Percentiles rank a stretch among this genome's conserved stretches.
These are phyloP conservation scores for Thuja plicata DNA, from an alignment of 83 land plant species.

Conservation along the genomic window DNA sequence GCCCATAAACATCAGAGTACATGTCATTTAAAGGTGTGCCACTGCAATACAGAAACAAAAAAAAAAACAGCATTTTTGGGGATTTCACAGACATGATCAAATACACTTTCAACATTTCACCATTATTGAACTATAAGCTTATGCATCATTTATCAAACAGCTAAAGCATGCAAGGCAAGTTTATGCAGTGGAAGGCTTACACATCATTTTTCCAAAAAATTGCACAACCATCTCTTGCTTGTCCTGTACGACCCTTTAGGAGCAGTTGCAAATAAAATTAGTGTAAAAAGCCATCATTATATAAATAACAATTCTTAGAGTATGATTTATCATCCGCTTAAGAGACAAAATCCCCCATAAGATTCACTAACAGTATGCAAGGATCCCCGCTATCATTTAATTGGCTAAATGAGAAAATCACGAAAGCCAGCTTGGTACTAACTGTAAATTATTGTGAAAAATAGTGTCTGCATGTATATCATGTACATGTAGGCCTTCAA, in stretches of 20 bases:
- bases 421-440: neutral
- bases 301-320: neutral
- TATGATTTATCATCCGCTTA: neutral
- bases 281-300: neutral
- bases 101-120: neutral
- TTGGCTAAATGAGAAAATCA: neutral
- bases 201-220: conserved; percentile 73
- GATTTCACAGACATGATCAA: neutral
- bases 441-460: neutral
- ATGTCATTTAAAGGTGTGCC: neutral
- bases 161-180: neutral
- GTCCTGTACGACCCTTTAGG: conserved; percentile 86
- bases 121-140: neutral
- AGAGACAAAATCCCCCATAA: neutral
- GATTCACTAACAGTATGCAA: neutral
- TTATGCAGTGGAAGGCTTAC: conserved; percentile 25
- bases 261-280: neutral
- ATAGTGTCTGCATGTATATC: neutral
- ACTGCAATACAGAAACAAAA: neutral
- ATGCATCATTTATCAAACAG: conserved; percentile 5
- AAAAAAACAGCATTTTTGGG: neutral
- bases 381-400: neutral
- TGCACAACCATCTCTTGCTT: conserved; percentile 87
- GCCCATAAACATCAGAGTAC: neutral
- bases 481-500: neutral